Base-by-base conservation (phyloP, 108 stramenopile species). In the Mayamaea pseudoterrestris region DNA sequence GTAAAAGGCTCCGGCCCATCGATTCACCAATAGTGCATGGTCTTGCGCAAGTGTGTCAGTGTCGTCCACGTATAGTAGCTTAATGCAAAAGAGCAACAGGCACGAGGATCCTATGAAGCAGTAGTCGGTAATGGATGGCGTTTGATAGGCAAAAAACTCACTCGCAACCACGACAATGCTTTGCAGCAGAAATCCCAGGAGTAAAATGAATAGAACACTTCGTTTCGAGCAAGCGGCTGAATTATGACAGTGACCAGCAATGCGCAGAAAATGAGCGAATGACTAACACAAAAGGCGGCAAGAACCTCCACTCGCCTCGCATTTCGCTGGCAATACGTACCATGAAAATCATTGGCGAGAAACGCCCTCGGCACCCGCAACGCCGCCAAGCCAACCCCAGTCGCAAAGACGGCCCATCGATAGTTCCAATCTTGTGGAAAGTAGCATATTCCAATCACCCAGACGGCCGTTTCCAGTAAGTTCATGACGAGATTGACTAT, bases 331-430 rank as follows among this genome's bases (percentile, higher is more conserved):
- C 17, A 17, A 23, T 22, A 62, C 81, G 26, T 61, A 83, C 81
- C 81, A 50, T 82, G 73, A 69, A 87, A 87, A 37, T 87, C 85
- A 65, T 79, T 87, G n/a, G 72, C 66, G 60, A 85, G 55, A 49
- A 87, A 79, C 2, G 66, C 65, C 35, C 72, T 32, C 2, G 85
- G 85, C 7, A 87, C 44, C 30, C 85, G 69, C 37, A 76, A 35
- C 44, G 63, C 68, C 41, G 69, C 37, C 40, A 82, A 50, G 0
- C 74, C 43, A 32, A 78, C 44, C 0, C 70, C 85, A 21, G 61
- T 47, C 8, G 76, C 39, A 53, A 82, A 74, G 12, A 82, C 36
- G 47, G 65, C 55, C 55, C 69, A 66, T 37, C 78, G 69, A 48
- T 63, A 52, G 12, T 22, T 2, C 7, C 44, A 62, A 7, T 57